A percentile compares a stretch with the other conserved stretches of the same genome.
Evolutionary conservation across 345 rosid genomes (phyloP).

Genomic region (Mercurialis annua): DNA sequence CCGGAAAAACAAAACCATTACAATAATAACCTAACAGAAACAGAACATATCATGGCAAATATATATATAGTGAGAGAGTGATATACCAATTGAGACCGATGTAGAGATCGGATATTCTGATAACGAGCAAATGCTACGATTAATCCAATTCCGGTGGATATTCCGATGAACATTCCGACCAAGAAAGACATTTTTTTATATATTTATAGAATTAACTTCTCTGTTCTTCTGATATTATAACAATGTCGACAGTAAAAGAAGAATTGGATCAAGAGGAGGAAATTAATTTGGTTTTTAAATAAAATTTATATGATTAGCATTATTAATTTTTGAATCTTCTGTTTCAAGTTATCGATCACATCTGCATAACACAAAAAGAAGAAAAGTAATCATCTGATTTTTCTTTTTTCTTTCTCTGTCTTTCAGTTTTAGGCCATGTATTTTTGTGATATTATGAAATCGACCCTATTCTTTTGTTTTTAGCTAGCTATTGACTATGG

Average conservation of each 20-base stretch:
- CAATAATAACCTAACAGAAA: neutral
- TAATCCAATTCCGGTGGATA: conserved; percentile 25
- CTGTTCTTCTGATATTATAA: neutral
- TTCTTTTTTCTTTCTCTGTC: neutral
- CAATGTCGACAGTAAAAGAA: neutral
- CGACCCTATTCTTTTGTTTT: neutral
- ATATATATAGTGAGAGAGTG: neutral
- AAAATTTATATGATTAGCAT: neutral
- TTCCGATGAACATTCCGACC: conserved; percentile 24
- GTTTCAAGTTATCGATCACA: neutral
- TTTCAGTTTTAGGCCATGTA: neutral
- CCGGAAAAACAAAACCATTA: neutral
- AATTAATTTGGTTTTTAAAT: neutral
- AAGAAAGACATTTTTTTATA: conserved; percentile 25
- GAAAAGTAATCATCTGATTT: neutral
- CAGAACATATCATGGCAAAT: neutral
- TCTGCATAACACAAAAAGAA: too few relatives aligned
- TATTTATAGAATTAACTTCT: neutral
- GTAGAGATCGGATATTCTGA: conserved; percentile 22
- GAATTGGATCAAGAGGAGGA: neutral
- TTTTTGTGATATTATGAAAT: neutral
- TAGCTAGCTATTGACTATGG: too few relatives aligned
- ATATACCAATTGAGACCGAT: conserved; percentile 30
- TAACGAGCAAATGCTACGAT: conserved; percentile 26
- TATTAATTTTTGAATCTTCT: neutral